These are phyloP conservation scores for Kwoniella dejecticola DNA, from an alignment of 768 basidiomycete species.

Conservation along the genomic window DNA sequence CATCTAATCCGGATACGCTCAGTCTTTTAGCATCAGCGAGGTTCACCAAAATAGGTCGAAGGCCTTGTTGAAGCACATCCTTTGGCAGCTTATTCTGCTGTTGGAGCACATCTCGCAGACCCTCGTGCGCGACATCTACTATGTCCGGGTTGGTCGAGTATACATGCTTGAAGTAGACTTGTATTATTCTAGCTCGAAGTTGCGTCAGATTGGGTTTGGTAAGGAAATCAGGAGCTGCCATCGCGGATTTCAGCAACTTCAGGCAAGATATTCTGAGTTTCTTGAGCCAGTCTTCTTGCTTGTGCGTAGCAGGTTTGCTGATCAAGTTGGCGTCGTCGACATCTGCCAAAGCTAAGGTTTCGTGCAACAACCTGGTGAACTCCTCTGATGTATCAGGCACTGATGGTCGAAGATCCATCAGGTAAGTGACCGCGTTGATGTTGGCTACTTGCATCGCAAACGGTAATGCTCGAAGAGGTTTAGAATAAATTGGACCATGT, in stretches of 20 bases:
- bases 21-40: slow-evolving; percentile 93
- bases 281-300: slow-evolving; percentile 76
- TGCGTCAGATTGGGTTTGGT: slow-evolving; percentile 62
- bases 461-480: slow-evolving; percentile 90
- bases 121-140: slow-evolving; percentile 93
- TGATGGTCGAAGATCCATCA: slow-evolving; percentile 83
- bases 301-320: slow-evolving; percentile 72
- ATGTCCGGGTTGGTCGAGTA: slow-evolving; percentile 89
- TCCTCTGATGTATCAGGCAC: slow-evolving; percentile 91
- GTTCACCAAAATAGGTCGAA: slow-evolving; percentile 96
- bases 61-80: slow-evolving; percentile 89
- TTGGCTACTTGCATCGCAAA: slow-evolving; percentile 96
- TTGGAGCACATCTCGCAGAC: slow-evolving; percentile 80
- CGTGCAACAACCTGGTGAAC: slow-evolving; percentile 83
- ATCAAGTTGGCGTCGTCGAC: slow-evolving; percentile 85
- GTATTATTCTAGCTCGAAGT: slow-evolving; percentile 84
- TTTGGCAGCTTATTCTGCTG: slow-evolving; percentile 91
- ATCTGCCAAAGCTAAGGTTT: slow-evolving; percentile 91
- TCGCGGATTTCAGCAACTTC: slow-evolving; percentile 85
- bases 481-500: slow-evolving; percentile 73
- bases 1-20: slow-evolving; percentile 83
- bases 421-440: slow-evolving; percentile 94
- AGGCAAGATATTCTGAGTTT: slow-evolving; percentile 93
- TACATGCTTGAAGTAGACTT: slow-evolving; percentile 96
- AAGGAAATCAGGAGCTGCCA: slow-evolving; percentile 93